These are phyloP conservation scores for Heliocybe sulcata DNA, from an alignment of 1,284 basidiomycete genomes.

Conservation along the genomic window DNA sequence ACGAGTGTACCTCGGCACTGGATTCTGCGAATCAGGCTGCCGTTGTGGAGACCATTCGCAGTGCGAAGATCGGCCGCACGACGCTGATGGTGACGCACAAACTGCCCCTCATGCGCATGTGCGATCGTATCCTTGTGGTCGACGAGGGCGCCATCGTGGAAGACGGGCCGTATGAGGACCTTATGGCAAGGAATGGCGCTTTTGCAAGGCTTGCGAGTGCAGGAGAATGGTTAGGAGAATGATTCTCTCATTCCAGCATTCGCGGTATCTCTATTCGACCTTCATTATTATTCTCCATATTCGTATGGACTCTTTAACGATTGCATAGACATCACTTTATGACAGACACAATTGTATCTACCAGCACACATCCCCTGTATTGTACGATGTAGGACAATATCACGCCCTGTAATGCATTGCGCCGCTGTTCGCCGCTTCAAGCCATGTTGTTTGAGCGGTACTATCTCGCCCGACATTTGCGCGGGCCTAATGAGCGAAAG, in stretches of 20 bases:
- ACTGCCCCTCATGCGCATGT: conserved; percentile 84
- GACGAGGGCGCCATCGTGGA: conserved; percentile 74
- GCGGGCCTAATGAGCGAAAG: neutral
- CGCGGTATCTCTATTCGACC: neutral
- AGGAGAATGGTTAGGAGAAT: conserved; percentile 74
- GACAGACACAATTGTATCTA: too few relatives aligned
- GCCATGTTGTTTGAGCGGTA: too few relatives aligned
- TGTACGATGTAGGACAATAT: too few relatives aligned
- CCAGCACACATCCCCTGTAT: too few relatives aligned
- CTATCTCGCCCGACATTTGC: too few relatives aligned
- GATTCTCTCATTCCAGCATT: conserved; percentile 6
- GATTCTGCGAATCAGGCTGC: conserved; percentile 78
- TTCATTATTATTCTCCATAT: neutral
- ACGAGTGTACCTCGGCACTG: conserved; percentile 91
- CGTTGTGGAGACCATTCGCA: conserved; percentile 72
- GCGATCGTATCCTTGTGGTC: conserved; percentile 84
- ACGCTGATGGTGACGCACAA: conserved; percentile 95
- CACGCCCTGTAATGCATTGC: too few relatives aligned
- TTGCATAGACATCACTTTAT: too few relatives aligned
- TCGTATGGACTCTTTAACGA: neutral
- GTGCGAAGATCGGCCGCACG: conserved; percentile 63
- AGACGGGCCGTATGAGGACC: conserved; percentile 69
- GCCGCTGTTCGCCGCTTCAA: too few relatives aligned
- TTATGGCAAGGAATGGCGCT: conserved; percentile 62
- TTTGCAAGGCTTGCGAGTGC: conserved; percentile 81